phyloP scores from a whole-genome alignment of 2,329 filamentous ascomycete genomes.

The Phaeomoniella chlamydospora region DNA sequence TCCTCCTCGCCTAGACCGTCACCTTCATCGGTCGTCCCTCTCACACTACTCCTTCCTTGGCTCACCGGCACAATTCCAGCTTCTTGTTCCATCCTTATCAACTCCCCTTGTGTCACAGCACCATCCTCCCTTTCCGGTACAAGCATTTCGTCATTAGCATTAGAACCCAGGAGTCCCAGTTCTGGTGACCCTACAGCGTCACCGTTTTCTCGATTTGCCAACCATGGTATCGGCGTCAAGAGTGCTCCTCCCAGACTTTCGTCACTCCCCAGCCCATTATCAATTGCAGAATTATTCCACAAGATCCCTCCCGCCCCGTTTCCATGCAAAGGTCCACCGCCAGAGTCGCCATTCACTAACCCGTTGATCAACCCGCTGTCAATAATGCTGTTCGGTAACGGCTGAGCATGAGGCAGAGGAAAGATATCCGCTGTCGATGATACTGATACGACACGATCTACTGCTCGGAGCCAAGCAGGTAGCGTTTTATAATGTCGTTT shows the following conservation, averaged over 20 bases:
- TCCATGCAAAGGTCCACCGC: constrained; percentile 21
- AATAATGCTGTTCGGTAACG: constrained; percentile 36
- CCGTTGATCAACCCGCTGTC: constrained; percentile 48
- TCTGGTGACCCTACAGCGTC: constrained; percentile 10
- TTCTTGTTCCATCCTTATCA: constrained; percentile 74
- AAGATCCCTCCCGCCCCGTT: constrained; percentile 21
- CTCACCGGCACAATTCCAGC: constrained; percentile 58
- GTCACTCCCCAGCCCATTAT: constrained; percentile 54
- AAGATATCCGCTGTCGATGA: constrained; percentile 70
- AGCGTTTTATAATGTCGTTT: constrained; percentile 67
- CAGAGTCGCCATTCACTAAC: constrained; percentile 21
- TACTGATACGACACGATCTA: constrained; percentile 82
- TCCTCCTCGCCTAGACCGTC: constrained; percentile 28
- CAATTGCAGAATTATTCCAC: constrained; percentile 13
- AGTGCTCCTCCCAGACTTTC: constrained; percentile 81
- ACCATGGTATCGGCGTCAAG: constrained; percentile 88
- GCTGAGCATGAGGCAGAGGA: constrained; percentile 52
- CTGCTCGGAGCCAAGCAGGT: constrained; percentile 72
- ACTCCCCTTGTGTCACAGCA: constrained; percentile 68
- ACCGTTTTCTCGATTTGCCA: constrained; percentile 31
- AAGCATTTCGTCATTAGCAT: constrained; percentile 8
- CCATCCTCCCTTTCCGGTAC: constrained; percentile 22
- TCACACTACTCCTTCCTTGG: constrained; percentile 1
- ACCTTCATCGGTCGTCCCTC: constrained; percentile 25
- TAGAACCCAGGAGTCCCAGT: constrained; percentile 12